phyloP scores from a whole-genome alignment of 139 green algal genomes.

The Tetradesmus lagerheimii region DNA sequence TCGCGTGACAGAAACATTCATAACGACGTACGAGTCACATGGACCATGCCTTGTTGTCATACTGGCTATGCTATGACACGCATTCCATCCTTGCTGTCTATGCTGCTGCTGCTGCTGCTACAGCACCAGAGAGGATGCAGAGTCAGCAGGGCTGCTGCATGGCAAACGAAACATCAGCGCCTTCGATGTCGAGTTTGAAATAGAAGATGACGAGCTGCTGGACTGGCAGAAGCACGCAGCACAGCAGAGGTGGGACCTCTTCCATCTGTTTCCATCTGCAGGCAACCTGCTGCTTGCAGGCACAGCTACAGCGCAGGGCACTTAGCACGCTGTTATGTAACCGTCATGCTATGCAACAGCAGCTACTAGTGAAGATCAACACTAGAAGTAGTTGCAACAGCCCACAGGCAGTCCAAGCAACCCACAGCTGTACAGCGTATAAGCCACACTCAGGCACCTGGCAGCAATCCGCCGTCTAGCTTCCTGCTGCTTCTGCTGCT shows the following conservation, averaged over 20 bases:
- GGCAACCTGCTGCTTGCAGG: background rate
- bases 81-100: background rate
- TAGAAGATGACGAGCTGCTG: slow-evolving; percentile 19
- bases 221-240: slow-evolving; percentile 27
- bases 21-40: background rate
- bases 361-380: background rate
- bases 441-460: background rate
- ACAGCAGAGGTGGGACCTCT: background rate
- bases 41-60: background rate
- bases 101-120: background rate
- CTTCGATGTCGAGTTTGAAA: slow-evolving; percentile 38
- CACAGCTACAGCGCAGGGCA: background rate
- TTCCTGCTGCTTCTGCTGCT: too few species aligned
- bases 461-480: background rate
- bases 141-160: background rate
- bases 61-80: background rate
- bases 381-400: background rate
- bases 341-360: background rate
- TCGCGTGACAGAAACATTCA: background rate
- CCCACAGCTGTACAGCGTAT: background rate
- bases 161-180: background rate
- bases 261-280: background rate
- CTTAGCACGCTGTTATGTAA: background rate
- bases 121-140: slow-evolving; percentile 29
- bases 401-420: background rate